Evolutionary conservation across 768 basidiomycete species (phyloP).

Genomic region (Pulveroboletus sp.): DNA sequence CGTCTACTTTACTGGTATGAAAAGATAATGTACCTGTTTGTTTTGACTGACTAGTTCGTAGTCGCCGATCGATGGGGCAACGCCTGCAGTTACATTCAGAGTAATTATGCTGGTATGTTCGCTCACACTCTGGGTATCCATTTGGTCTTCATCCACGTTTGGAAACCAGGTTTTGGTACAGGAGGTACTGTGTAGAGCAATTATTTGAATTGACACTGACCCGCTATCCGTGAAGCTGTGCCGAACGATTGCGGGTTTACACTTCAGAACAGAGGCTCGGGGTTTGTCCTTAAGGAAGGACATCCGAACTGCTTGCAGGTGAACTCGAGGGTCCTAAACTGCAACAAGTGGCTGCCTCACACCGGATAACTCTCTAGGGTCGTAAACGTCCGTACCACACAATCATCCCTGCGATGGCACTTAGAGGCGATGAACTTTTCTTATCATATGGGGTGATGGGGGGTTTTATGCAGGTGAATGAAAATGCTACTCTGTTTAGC

Average conservation of each 20-base stretch:
- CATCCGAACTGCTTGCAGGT: slow-evolving; percentile 88
- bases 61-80: slow-evolving; percentile 87
- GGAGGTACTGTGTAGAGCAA: slow-evolving; percentile 48
- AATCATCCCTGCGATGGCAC: slow-evolving; percentile 89
- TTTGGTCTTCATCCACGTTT: slow-evolving; percentile 1
- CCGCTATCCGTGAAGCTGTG: slow-evolving; percentile 51
- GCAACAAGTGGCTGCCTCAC: not conserved
- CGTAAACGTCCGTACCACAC: slow-evolving; percentile 91
- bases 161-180: slow-evolving; percentile 76
- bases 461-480: slow-evolving; percentile 75
- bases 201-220: not conserved
- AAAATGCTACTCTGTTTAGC: not conserved
- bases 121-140: not conserved
- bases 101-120: slow-evolving; percentile 73
- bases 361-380: slow-evolving; percentile 43
- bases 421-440: slow-evolving; percentile 77
- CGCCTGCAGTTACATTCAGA: slow-evolving; percentile 86
- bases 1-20: slow-evolving; percentile 83
- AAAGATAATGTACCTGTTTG: not conserved
- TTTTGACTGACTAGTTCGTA: slow-evolving; percentile 24
- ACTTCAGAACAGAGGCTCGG: slow-evolving; percentile 88
- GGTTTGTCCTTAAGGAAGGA: slow-evolving; percentile 73
- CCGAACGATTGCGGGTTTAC: slow-evolving; percentile 96
- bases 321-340: not conserved
- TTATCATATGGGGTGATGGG: slow-evolving; percentile 92